Evolutionary conservation across 495 filamentous ascomycete species (phyloP).

Genomic region (Aspergillus sparsus): DNA sequence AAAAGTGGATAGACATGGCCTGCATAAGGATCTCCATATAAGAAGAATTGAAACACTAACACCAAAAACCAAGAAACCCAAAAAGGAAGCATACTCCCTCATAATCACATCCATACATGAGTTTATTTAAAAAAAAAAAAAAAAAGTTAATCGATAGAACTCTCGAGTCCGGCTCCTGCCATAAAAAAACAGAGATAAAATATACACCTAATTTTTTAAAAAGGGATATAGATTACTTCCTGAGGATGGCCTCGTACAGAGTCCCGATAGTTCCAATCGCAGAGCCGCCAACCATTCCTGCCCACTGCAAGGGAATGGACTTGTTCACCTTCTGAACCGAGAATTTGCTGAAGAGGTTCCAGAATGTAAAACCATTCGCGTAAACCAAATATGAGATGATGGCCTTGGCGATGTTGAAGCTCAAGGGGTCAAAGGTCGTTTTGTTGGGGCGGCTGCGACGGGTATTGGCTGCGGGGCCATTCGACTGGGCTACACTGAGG

Average conservation of each 20-base stretch:
- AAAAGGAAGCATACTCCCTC: neutral
- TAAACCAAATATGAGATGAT: conserved; percentile 78
- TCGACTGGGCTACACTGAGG: conserved; percentile 38
- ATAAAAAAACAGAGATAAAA: conserved; percentile 6
- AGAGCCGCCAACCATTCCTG: conserved; percentile 69
- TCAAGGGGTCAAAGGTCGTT: conserved; percentile 75
- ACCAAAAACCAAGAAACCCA: neutral
- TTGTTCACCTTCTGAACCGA: conserved; percentile 62
- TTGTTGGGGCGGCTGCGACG: conserved; percentile 34
- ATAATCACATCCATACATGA: neutral
- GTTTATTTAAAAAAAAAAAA: neutral
- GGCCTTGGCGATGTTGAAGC: conserved; percentile 85
- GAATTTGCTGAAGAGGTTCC: conserved; percentile 57
- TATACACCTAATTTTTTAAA: conserved; percentile 16
- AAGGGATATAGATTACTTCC: conserved; percentile 53
- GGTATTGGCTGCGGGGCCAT: conserved; percentile 25
- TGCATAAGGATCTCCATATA: too few species aligned
- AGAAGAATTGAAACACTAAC: too few species aligned
- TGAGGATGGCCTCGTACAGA: conserved; percentile 82
- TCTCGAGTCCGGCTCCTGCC: neutral
- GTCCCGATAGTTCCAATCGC: conserved; percentile 68
- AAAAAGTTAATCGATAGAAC: neutral
- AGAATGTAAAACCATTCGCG: conserved; percentile 64
- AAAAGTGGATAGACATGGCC: too few species aligned
- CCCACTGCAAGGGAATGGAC: conserved; percentile 69